A percentile compares a stretch with the other conserved stretches of the same genome.
These are phyloP conservation scores for Trichomonas vaginalis DNA, from an alignment of 208 protist genomes.

Conservation along the genomic window DNA sequence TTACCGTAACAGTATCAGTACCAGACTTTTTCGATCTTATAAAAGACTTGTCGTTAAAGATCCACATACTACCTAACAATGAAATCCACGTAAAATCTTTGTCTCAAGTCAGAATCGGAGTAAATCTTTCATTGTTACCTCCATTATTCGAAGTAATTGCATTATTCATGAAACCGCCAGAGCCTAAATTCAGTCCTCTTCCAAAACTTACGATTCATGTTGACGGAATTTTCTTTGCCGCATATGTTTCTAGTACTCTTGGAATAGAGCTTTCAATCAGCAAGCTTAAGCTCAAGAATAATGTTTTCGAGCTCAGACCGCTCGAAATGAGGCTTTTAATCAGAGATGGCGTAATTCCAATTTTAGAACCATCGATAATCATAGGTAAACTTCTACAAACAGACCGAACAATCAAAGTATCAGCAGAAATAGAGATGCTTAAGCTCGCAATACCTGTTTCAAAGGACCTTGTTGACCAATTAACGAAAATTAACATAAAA, in stretches of 20 bases:
- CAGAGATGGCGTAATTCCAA: neutral
- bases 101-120: neutral
- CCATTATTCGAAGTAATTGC: neutral
- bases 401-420: neutral
- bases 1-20: neutral
- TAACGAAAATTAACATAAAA: neutral
- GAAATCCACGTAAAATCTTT: neutral
- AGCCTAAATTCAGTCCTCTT: neutral
- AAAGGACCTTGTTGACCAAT: neutral
- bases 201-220: neutral
- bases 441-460: neutral
- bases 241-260: neutral
- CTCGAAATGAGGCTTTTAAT: neutral
- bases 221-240: neutral
- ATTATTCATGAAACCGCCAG: neutral
- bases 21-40: neutral
- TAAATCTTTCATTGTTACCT: neutral
- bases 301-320: neutral
- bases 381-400: neutral
- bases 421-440: neutral
- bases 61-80: neutral
- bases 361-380: neutral
- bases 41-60: neutral
- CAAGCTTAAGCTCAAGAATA: neutral
- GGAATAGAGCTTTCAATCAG: neutral